Conservation (phyloP, 1,139 yeast genomes). For the Yamadazyma spencermartinsiae region DNA sequence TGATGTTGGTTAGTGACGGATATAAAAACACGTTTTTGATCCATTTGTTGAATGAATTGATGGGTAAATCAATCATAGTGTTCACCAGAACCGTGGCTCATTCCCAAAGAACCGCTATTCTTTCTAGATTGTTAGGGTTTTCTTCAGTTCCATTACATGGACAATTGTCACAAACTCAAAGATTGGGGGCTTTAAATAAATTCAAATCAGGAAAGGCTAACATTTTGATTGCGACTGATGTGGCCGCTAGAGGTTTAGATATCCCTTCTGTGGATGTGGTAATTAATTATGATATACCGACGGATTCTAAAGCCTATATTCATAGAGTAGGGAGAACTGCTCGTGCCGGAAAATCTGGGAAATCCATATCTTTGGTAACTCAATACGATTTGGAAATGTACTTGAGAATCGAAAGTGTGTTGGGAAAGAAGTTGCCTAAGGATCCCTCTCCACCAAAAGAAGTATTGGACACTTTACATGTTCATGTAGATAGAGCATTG, state of each 20-base stretch:
- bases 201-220: conserved; percentile 83
- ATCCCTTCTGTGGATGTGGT: conserved; percentile 94
- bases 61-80: conserved; percentile 85
- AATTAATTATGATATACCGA: conserved; percentile 91
- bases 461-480: conserved; percentile 75
- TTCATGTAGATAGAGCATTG: conserved; percentile 88
- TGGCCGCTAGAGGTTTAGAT: conserved; percentile 97
- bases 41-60: conserved; percentile 75
- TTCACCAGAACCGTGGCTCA: conserved; percentile 96
- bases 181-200: conserved; percentile 89
- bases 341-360: conserved; percentile 95
- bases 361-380: conserved; percentile 86
- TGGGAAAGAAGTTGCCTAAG: conserved; percentile 78
- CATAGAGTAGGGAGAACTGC: conserved; percentile 99
- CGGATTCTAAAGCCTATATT: conserved; percentile 96
- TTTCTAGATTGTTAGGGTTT: conserved; percentile 81
- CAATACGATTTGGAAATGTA: conserved; percentile 92
- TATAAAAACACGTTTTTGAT: conserved; percentile 86
- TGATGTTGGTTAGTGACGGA: conserved; percentile 92
- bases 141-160: conserved; percentile 94
- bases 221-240: conserved; percentile 93
- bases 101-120: conserved; percentile 83
- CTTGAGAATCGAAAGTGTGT: conserved; percentile 83
- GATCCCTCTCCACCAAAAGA: conserved; percentile 75
- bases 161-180: conserved; percentile 85